Evolutionary conservation across 768 basidiomycete species (phyloP).

Genomic region (Pisolithus albus): DNA sequence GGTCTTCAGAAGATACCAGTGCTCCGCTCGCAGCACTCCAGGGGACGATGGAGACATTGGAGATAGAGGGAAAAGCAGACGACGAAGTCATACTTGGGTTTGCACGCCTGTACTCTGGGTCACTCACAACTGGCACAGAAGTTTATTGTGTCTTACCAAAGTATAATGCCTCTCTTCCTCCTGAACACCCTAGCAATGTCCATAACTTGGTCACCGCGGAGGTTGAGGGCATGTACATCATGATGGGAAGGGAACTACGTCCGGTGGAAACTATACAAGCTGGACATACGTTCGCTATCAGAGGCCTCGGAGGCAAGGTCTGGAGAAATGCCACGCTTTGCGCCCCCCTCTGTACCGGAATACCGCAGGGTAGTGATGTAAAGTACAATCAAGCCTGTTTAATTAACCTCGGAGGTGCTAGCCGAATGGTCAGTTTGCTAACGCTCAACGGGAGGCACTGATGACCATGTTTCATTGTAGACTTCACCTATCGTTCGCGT

Average conservation of each 20-base stretch:
- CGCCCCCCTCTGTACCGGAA: slow-evolving; percentile 45
- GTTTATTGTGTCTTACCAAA: slow-evolving; percentile 83
- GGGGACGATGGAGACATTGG: background rate
- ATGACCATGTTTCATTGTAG: slow-evolving; percentile 31
- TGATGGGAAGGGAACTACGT: slow-evolving; percentile 97
- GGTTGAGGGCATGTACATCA: slow-evolving; percentile 81
- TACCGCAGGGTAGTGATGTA: slow-evolving; percentile 27
- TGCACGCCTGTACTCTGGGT: slow-evolving; percentile 89
- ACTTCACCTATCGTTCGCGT: slow-evolving; percentile 90
- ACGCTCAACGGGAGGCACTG: background rate
- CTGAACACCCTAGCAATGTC: slow-evolving; percentile 61
- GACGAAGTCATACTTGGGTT: slow-evolving; percentile 83
- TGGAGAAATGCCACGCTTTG: slow-evolving; percentile 90
- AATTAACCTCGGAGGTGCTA: slow-evolving; percentile 76
- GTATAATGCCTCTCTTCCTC: slow-evolving; percentile 58
- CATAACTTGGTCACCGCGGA: slow-evolving; percentile 53
- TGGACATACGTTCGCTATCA: slow-evolving; percentile 92
- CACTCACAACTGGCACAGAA: slow-evolving; percentile 53
- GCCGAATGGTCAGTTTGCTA: slow-evolving; percentile 46
- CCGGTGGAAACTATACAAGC: slow-evolving; percentile 76
- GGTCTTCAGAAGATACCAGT: slow-evolving; percentile 18
- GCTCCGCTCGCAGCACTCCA: slow-evolving; percentile 4
- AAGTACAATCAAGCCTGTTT: slow-evolving; percentile 43
- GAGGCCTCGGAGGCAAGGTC: slow-evolving; percentile 83
- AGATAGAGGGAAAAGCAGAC: background rate